These are phyloP conservation scores for Pseudocohnilembus persalinus DNA, from an alignment of 169 alveolate genomes.

Conservation along the genomic window DNA sequence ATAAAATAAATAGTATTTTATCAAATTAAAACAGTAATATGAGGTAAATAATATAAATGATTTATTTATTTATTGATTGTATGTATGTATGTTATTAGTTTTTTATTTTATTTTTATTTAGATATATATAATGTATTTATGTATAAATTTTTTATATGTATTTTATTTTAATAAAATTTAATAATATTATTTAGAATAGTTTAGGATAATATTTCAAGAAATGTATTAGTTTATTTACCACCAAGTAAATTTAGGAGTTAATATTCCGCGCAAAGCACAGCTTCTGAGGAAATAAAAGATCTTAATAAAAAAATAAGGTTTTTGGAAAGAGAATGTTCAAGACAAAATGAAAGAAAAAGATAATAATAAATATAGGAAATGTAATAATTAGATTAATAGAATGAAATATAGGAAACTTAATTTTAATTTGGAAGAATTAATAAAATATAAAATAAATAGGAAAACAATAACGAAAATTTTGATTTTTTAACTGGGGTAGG, in stretches of 20 bases:
- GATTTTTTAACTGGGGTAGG: conserved; percentile 27
- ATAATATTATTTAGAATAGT: conserved; percentile 2
- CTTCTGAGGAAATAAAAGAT: conserved; percentile 2
- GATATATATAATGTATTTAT: too few species aligned
- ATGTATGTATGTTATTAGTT: too few species aligned
- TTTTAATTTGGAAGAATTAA: background rate
- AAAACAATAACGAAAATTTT: conserved; percentile 5
- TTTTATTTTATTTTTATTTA: too few species aligned
- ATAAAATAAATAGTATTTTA: conserved; percentile 1
- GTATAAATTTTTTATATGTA: background rate
- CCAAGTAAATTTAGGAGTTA: background rate
- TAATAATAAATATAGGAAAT: too few species aligned
- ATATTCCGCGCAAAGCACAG: background rate
- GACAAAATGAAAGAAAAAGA: too few species aligned
- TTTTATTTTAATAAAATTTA: background rate
- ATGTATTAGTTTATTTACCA: conserved; percentile 19
- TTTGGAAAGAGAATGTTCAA: too few species aligned
- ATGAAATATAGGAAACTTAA: too few species aligned
- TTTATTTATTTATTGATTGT: too few species aligned
- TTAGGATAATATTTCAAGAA: conserved; percentile 16
- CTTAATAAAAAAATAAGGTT: conserved; percentile 6
- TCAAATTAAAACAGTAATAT: conserved; percentile 24
- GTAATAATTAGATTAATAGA: too few species aligned
- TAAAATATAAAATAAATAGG: background rate
- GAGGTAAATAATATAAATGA: conserved; percentile 26